phyloP scores from a whole-genome alignment of 331 rosid genomes.

The Rhamnella rubrinervis region DNA sequence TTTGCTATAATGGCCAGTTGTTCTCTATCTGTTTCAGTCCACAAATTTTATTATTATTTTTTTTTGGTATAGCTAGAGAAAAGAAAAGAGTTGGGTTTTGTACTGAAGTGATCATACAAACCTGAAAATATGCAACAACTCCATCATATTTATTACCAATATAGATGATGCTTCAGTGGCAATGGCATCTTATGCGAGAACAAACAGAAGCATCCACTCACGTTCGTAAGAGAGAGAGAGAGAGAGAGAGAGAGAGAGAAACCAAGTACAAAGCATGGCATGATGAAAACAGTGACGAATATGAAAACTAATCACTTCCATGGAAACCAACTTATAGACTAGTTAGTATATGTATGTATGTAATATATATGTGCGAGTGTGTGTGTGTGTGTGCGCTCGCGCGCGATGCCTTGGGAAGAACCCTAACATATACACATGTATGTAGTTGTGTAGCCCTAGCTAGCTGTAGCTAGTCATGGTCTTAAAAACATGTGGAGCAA shows the following conservation, averaged over 20 bases:
- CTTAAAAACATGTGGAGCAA: conserved; percentile 15
- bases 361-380: neutral
- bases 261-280: conserved; percentile 22
- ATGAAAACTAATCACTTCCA: neutral
- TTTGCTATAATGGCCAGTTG: no score
- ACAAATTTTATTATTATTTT: no score
- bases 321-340: neutral
- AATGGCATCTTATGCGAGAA: conserved; percentile 37
- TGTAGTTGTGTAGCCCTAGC: neutral
- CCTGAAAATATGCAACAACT: conserved; percentile 36
- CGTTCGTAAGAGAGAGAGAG: conserved; percentile 1
- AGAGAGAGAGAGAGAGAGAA: conserved; percentile 13
- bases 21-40: no score
- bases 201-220: conserved; percentile 38
- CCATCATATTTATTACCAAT: conserved; percentile 35
- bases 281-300: conserved; percentile 17
- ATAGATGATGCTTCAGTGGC: conserved; percentile 29
- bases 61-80: conserved; percentile 28
- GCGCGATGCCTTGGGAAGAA: conserved; percentile 29
- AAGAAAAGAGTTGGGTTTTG: conserved; percentile 38
- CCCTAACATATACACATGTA: conserved; percentile 33
- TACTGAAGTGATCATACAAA: conserved; percentile 37
- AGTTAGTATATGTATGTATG: neutral
- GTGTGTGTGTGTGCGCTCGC: neutral
- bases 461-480: conserved; percentile 38